Evolutionary conservation across 768 basidiomycete species (phyloP), one percentile per base, ranked within the genome.

Genomic region (Boletus subparvulus): DNA sequence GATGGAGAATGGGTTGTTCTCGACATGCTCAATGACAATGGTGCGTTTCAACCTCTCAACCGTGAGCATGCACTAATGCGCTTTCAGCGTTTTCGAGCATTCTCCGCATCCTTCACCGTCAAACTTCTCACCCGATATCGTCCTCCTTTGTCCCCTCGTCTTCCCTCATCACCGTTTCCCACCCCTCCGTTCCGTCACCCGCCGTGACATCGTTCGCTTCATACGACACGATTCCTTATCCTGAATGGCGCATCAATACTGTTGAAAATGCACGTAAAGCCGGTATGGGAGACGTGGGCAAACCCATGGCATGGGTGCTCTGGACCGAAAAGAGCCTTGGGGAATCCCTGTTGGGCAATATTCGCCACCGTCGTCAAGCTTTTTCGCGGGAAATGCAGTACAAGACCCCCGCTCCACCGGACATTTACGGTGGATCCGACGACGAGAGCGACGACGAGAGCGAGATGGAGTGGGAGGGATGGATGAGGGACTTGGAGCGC

Each of bases 391-490:
- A 70, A 53, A 66, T 68, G 57, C 55, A 58, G 30, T 66, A 68
- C 48, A 70, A 63, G 55, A 37, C 50, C 2, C 9, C 33, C 3
- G 16, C 59, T 11, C 55, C 60, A 6, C 19, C 50, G 3, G 30
- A 60, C 33, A 33, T 50, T 3, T 59, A 58, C 43, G 11, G 35
- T 39, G 70, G 65, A 10, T 56, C 68, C 26, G 75, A 74, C 4
- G 79, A 74, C 32, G 78, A 75, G 28, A 68, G 60, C n/a, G 73
- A 71, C 6, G 75, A 70, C 7, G 75, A 79, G 26, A 80, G 76
- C 61, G 87, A 87, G 66, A 71, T 73, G 21, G 87, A 89, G 64
- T 89, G 87, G 87, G 75, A 80, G 5, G 83, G 81, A 1, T 89
- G 87, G 87, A 73, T 78, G 64, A 79, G 79, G 6, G 86, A 86